A percentile compares a stretch with the other conserved stretches of the same genome.
phyloP scores from a whole-genome alignment of 805 yeast genomes.

The Saccharomycopsis sp. region DNA sequence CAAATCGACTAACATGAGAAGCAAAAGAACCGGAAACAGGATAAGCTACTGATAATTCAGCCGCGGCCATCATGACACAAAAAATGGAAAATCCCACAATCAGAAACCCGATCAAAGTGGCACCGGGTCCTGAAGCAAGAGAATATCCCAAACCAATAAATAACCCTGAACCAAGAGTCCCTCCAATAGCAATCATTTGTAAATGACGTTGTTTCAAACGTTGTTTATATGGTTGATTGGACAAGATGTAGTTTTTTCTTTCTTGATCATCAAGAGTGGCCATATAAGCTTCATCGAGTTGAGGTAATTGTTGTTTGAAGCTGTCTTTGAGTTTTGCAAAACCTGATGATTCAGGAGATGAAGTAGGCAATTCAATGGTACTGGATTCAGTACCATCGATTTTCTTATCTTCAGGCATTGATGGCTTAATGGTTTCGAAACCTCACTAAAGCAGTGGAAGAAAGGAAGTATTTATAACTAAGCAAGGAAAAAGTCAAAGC shows the following conservation, averaged over 20 bases:
- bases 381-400: too few relatives aligned
- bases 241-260: slow-evolving; percentile 29
- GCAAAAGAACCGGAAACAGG: slow-evolving; percentile 46
- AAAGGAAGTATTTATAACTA: too few relatives aligned
- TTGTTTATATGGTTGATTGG: slow-evolving; percentile 43
- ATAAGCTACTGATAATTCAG: slow-evolving; percentile 42
- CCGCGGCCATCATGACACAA: slow-evolving; percentile 48
- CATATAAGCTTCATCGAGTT: slow-evolving; percentile 23
- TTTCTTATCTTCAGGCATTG: too few relatives aligned
- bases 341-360: too few relatives aligned
- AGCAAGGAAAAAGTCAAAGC: too few relatives aligned
- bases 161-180: slow-evolving; percentile 63
- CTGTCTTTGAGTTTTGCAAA: slow-evolving; percentile 9
- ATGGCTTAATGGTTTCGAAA: too few relatives aligned
- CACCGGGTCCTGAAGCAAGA: slow-evolving; percentile 56
- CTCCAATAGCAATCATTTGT: slow-evolving; percentile 64
- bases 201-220: slow-evolving; percentile 44
- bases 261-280: slow-evolving; percentile 24
- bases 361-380: too few relatives aligned
- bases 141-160: slow-evolving; percentile 59
- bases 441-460: too few relatives aligned
- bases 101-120: slow-evolving; percentile 45
- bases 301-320: slow-evolving; percentile 20
- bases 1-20: slow-evolving; percentile 37
- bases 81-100: slow-evolving; percentile 47